A percentile compares a stretch with the other conserved stretches of the same genome.
phyloP scores from a whole-genome alignment of 305 asterid species.

The Solanum hybrid region DNA sequence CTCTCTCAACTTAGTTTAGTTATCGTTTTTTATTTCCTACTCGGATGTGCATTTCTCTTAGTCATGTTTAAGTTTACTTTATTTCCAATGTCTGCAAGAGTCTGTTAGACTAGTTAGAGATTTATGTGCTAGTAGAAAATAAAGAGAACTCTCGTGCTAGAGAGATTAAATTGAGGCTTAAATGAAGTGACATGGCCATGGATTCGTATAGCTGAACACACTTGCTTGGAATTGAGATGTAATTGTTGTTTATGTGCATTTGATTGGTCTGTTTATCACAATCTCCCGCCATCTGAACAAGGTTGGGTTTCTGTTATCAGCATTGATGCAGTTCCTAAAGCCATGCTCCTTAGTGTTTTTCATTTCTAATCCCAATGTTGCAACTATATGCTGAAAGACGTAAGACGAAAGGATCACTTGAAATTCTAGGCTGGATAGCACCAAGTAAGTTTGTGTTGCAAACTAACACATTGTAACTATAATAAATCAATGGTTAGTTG shows the following conservation, averaged over 20 bases:
- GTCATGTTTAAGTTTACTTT: background rate
- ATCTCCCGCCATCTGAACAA: background rate
- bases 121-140: background rate
- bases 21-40: background rate
- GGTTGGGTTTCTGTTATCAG: background rate
- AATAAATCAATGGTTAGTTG: background rate
- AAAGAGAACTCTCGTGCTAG: background rate
- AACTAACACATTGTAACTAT: background rate
- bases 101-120: background rate
- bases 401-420: background rate
- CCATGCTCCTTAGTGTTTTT: background rate
- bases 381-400: background rate
- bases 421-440: background rate
- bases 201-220: background rate
- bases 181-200: background rate
- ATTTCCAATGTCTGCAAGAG: background rate
- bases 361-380: background rate
- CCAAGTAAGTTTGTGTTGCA: background rate
- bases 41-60: background rate
- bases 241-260: background rate
- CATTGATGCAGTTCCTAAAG: background rate
- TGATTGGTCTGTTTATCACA: background rate
- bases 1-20: background rate
- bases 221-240: background rate
- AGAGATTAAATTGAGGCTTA: background rate